Base-by-base conservation (phyloP, 140 eudicot species). In the Senecio squalidus region DNA sequence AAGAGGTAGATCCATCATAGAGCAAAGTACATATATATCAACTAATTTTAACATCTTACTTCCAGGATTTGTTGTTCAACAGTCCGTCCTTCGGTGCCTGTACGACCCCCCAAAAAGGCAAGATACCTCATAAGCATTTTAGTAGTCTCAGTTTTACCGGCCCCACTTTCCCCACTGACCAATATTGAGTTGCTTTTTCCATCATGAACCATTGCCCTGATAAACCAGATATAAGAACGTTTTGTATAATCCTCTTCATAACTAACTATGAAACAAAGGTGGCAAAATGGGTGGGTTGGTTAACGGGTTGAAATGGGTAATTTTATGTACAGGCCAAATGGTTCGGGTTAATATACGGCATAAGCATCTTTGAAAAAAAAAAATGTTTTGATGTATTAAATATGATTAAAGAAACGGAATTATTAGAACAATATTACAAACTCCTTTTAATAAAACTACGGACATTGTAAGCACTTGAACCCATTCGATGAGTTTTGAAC, bases 91-190 rank as follows among this genome's bases (percentile, higher is more conserved):
- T 88, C 99, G 15, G 95, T 84, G 56, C 81, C 80, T 73, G 77
- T 78, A 69, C 79, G 89, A 33, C 96, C 99, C 60, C 99, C 96
- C 83, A 92, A 77, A 80, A 61, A 92, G 26, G 99, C 99, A 74
- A 92, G 96, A 75, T 92, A 92, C 1, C 69, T 89, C 96, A 93
- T 92, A 80, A 88, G 95, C 96, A 92, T 92, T 80, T 92, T 92
- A 33, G 99, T 92, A 21, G 99, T 92, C 78, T 88, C 99, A 10
- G 99, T 92, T 76, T 92, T 92, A 47, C 99, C 99, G 3, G 99
- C 95, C 56, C 96, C 99, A 76, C 96, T 92, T 82, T 92, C 99
- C 38, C 99, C 99, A 46, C 99, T 92, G 16, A 92, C 99, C 76
- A 93, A 65, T 24, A 93, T 93, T 11, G 99, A 82, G 81, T 93